phyloP scores from a whole-genome alignment of 495 filamentous ascomycete species.

The Alectoria sarmentosa region DNA sequence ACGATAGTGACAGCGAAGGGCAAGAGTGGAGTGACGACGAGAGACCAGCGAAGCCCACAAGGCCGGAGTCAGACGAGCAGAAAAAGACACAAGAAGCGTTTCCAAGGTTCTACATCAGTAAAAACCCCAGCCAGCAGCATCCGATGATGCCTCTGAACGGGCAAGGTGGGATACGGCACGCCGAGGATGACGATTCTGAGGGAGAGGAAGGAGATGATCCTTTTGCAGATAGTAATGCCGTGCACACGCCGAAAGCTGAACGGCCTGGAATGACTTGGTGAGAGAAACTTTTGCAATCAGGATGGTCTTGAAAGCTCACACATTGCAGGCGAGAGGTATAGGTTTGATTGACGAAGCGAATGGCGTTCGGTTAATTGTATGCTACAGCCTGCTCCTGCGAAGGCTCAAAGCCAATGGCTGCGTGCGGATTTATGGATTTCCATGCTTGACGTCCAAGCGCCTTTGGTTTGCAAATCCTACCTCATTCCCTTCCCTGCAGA shows the following conservation, averaged over 20 bases:
- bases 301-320: not conserved
- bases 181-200: conserved; percentile 43
- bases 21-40: conserved; percentile 47
- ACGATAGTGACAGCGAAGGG: conserved; percentile 88
- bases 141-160: conserved; percentile 23
- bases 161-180: conserved; percentile 11
- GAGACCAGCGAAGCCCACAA: conserved; percentile 30
- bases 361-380: not conserved
- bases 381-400: not conserved
- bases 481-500: not conserved
- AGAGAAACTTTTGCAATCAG: not conserved
- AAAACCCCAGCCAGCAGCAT: conserved; percentile 32
- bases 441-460: no score
- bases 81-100: conserved; percentile 33
- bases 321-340: conserved; percentile 3
- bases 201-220: conserved; percentile 61
- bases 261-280: conserved; percentile 48
- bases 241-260: conserved; percentile 53
- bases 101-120: conserved; percentile 39
- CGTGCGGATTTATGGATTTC: not conserved
- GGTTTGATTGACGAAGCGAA: not conserved
- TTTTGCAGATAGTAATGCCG: conserved; percentile 69
- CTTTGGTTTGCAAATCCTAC: not conserved
- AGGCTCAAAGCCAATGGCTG: not conserved
- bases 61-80: conserved; percentile 18